These are phyloP conservation scores for Phytophthora constricta DNA, from an alignment of 352 stramenopile genomes.

Conservation along the genomic window DNA sequence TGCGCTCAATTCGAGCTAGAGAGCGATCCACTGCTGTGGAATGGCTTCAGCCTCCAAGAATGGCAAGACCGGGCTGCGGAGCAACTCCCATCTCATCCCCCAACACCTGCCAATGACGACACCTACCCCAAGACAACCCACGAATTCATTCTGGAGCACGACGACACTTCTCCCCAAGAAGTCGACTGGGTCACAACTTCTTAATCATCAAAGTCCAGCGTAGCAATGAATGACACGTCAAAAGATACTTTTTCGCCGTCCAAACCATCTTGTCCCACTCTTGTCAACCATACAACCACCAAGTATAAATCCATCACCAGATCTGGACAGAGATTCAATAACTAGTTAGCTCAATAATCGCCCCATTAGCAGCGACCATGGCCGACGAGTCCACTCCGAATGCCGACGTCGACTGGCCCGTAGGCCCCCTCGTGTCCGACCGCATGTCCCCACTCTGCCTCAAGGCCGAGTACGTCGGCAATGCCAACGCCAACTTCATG, in stretches of 20 bases:
- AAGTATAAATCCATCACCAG: background rate
- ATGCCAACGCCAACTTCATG: slow-evolving; percentile 78
- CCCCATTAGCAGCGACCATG: background rate
- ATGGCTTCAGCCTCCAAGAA: slow-evolving; percentile 47
- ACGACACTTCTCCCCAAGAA: slow-evolving; percentile 20
- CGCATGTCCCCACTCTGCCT: slow-evolving; percentile 62
- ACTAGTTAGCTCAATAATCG: background rate
- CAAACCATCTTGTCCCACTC: background rate
- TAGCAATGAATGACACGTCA: too few relatives aligned
- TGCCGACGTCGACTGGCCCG: slow-evolving; percentile 16
- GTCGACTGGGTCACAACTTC: slow-evolving; percentile 37
- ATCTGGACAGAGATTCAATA: background rate
- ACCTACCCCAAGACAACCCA: background rate
- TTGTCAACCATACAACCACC: background rate
- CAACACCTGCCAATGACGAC: background rate
- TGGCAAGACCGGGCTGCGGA: slow-evolving; percentile 39
- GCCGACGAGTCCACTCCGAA: background rate
- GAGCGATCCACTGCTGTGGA: slow-evolving; percentile 44
- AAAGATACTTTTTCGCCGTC: slow-evolving; percentile 1
- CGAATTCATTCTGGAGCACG: slow-evolving; percentile 26
- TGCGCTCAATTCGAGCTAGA: slow-evolving; percentile 24
- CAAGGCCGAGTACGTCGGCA: slow-evolving; percentile 76
- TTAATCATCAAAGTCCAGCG: too few relatives aligned
- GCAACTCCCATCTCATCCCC: background rate
- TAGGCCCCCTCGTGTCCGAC: slow-evolving; percentile 58